A percentile compares a stretch with the other conserved stretches of the same genome.
phyloP scores from a whole-genome alignment of 2,329 filamentous ascomycete genomes.

The Delphinella strobiligena region DNA sequence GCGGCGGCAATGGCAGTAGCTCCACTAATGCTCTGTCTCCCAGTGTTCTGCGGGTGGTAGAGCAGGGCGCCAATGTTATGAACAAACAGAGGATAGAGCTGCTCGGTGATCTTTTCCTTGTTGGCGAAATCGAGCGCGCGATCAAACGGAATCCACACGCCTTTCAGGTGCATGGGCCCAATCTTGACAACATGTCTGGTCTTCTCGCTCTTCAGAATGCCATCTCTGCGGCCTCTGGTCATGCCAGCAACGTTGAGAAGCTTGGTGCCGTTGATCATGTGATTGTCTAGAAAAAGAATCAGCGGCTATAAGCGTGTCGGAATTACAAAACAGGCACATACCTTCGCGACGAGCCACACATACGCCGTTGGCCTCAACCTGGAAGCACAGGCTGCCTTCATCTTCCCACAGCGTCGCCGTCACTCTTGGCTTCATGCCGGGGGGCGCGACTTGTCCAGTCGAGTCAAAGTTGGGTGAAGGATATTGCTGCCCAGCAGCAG shows the following conservation, averaged over 20 bases:
- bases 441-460: conserved; percentile 84
- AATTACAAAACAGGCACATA: not conserved
- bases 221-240: conserved; percentile 89
- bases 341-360: conserved; percentile 87
- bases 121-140: conserved; percentile 97
- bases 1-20: conserved; percentile 60
- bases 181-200: conserved; percentile 96
- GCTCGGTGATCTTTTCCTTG: conserved; percentile 97
- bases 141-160: conserved; percentile 97
- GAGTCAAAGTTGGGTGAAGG: conserved; percentile 47
- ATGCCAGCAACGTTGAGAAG: conserved; percentile 94
- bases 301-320: not conserved
- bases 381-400: conserved; percentile 93
- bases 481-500: conserved; percentile 15
- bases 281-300: conserved; percentile 55
- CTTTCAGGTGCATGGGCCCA: conserved; percentile 96
- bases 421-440: conserved; percentile 90
- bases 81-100: conserved; percentile 90
- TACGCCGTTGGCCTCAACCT: conserved; percentile 90
- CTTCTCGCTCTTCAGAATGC: conserved; percentile 96
- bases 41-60: conserved; percentile 77
- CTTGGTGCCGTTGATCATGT: conserved; percentile 99
- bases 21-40: conserved; percentile 50
- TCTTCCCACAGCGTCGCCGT: conserved; percentile 98
- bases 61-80: conserved; percentile 91